phyloP scores from a whole-genome alignment of 179 eudicot genomes.

The Pouteria campechiana region DNA sequence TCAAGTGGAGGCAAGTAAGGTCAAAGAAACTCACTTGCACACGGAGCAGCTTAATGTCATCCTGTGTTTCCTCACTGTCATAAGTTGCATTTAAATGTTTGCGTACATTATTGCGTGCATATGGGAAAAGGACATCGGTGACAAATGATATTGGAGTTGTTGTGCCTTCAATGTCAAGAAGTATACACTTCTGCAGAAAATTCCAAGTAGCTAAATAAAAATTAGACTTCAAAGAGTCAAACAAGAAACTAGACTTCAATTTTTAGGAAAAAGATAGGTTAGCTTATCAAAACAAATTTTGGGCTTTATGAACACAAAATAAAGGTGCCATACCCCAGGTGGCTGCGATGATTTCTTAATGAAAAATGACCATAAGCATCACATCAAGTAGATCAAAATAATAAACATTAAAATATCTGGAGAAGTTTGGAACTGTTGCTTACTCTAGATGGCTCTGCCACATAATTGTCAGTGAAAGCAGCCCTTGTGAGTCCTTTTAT shows the following conservation, averaged over 20 bases:
- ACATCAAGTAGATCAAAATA: no score
- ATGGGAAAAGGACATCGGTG: conserved; percentile 86
- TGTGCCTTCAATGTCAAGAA: conserved; percentile 98
- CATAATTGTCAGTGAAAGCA: no score
- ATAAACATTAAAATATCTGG: no score
- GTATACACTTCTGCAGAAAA: conserved; percentile 70
- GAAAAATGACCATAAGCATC: no score
- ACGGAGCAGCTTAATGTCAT: conserved; percentile 73
- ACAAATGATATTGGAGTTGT: conserved; percentile 96
- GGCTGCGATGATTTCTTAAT: background rate
- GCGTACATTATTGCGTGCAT: conserved; percentile 84
- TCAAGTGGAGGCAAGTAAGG: no score
- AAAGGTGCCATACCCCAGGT: background rate
- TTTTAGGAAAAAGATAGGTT: no score
- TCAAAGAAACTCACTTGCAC: conserved; percentile 48
- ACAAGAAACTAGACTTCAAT: no score
- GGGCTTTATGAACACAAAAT: background rate
- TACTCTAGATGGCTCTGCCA: conserved; percentile 39
- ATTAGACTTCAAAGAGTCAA: no score
- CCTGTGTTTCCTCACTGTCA: conserved; percentile 72
- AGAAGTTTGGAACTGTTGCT: no score
- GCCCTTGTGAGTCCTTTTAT: conserved; percentile 19
- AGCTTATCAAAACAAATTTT: no score
- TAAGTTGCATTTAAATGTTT: conserved; percentile 86
- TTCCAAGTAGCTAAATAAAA: no score